Conservation (phyloP, 768 basidiomycete genomes). For the Tephrocybe rancida region DNA sequence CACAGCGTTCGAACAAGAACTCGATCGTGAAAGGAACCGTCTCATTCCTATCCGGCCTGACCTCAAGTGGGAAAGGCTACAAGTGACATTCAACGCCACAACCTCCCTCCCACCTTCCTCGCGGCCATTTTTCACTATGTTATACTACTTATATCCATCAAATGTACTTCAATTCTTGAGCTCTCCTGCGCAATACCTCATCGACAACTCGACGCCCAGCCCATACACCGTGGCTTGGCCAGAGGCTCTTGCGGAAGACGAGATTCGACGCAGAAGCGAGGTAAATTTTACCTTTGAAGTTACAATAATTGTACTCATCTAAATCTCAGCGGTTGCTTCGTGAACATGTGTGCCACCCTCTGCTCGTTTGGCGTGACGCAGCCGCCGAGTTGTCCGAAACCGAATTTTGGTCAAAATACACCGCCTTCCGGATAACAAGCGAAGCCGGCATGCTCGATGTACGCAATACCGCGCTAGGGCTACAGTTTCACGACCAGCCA, state of each 20-base stretch:
- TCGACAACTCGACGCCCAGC: constrained; percentile 46
- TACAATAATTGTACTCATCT: constrained; percentile 4
- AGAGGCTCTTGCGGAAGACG: constrained; percentile 64
- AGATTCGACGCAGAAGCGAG: constrained; percentile 74
- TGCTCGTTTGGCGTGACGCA: constrained; percentile 68
- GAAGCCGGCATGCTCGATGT: constrained; percentile 73
- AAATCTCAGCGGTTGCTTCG: constrained; percentile 62
- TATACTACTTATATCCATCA: constrained; percentile 92
- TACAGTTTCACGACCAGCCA: constrained; percentile 34
- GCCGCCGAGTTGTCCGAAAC: constrained; percentile 61
- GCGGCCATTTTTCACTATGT: constrained; percentile 68
- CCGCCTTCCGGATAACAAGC: constrained; percentile 61
- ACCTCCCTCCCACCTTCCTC: constrained; percentile 60
- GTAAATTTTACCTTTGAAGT: constrained; percentile 35
- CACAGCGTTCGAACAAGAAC: constrained; percentile 40
- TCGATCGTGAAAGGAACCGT: constrained; percentile 38
- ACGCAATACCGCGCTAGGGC: constrained; percentile 54
- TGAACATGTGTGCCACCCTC: constrained; percentile 73
- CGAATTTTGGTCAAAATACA: constrained; percentile 69
- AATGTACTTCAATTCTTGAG: constrained; percentile 83
- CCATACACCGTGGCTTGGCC: constrained; percentile 77
- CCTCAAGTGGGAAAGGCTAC: constrained; percentile 70
- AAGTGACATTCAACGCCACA: constrained; percentile 56
- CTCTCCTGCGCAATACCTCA: constrained; percentile 65
- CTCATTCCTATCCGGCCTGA: constrained; percentile 51